Evolutionary conservation across 257 asterid species (phyloP).

Genomic region (Solanum commersonii): DNA sequence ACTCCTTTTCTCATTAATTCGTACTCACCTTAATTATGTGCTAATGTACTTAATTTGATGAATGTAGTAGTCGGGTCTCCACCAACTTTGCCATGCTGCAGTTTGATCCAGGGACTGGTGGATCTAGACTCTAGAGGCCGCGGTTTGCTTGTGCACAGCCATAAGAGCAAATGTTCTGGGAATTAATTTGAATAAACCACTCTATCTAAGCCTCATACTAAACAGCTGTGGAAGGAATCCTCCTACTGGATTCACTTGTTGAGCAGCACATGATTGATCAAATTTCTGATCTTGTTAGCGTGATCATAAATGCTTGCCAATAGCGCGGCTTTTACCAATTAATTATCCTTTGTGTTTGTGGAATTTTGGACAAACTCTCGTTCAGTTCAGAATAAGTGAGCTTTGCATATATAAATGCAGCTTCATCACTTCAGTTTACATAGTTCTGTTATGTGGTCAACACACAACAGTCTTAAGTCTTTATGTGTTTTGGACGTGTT

Average conservation of each 20-base stretch:
- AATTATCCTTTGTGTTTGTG: not conserved
- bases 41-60: too few species aligned
- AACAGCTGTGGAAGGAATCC: not conserved
- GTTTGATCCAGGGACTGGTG: too few species aligned
- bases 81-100: too few species aligned
- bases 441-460: not conserved
- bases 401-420: not conserved
- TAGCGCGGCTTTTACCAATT: not conserved
- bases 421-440: not conserved
- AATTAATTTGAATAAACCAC: not conserved
- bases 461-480: too few species aligned
- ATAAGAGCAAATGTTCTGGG: not conserved
- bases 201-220: not conserved
- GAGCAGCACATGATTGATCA: not conserved
- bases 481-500: not conserved
- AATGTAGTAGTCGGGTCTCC: too few species aligned
- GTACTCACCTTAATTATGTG: not conserved
- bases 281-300: not conserved
- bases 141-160: not conserved
- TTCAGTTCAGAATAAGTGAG: not conserved
- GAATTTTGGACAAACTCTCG: not conserved
- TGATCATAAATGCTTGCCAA: not conserved
- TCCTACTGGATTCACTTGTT: not conserved
- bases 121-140: not conserved
- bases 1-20: not conserved